These are phyloP conservation scores for Hypomyces perniciosus DNA, from an alignment of 2,329 filamentous ascomycete species.

Conservation along the genomic window DNA sequence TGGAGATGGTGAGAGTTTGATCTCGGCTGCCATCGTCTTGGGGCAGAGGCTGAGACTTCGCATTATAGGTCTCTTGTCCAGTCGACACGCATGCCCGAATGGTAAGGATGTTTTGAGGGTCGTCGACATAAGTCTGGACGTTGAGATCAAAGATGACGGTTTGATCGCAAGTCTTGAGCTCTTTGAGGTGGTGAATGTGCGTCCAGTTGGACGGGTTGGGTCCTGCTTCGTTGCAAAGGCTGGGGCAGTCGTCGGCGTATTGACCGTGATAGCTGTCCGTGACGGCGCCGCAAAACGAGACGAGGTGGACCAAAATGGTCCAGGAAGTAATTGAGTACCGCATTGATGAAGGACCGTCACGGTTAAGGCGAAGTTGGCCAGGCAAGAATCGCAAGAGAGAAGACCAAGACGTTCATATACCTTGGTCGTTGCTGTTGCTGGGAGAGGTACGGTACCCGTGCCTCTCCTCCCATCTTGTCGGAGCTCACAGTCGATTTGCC, in stretches of 20 bases:
- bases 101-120: background rate
- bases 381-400: no score
- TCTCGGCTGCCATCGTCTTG: background rate
- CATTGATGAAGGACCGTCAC: no score
- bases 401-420: no score
- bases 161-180: background rate
- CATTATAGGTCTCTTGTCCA: background rate
- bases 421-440: no score
- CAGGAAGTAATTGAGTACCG: no score
- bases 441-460: no score
- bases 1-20: background rate
- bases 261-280: background rate
- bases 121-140: background rate
- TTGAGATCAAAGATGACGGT: background rate
- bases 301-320: no score
- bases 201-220: background rate
- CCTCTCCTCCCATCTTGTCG: no score
- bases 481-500: no score
- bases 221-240: background rate
- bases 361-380: no score
- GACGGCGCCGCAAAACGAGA: no score
- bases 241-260: background rate
- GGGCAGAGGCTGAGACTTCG: background rate
- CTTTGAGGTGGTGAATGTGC: background rate
- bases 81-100: background rate